Evolutionary conservation across 2,329 filamentous ascomycete genomes (phyloP), one percentile per base, ranked within the genome.

Genomic region (Septoria linicola): DNA sequence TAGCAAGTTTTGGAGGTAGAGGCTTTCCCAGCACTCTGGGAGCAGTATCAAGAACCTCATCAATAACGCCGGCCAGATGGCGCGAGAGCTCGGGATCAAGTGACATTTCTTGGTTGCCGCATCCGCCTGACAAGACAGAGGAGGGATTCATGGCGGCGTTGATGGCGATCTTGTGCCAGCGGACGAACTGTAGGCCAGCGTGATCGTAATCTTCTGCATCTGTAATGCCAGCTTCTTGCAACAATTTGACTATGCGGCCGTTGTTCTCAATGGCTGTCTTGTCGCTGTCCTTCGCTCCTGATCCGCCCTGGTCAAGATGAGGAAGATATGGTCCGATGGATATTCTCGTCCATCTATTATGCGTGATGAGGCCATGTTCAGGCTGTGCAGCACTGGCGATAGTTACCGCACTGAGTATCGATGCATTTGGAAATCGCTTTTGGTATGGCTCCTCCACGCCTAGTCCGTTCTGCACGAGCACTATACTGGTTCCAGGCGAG

Each of bases 131-230:
- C 0, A 89, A 75, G 6, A 88, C 84, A 1, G 84, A 82, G 1
- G 81, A 84, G 0, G 85, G 84, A 70, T 89, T 89, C 78, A 88
- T 86, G 44, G 83, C 81, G 0, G 84, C 83, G 67, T 89, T 89
- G 73, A 89, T 88, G 61, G 83, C 84, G 55, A 88, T 80, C 68
- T 89, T 89, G 68, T 88, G 85, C 85, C 85, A 89, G 19, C 85
- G 76, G 14, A 88, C 80, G 35, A 82, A 78, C 68, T 89, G 86
- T 39, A 89, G 73, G 53, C 82, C 84, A 25, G 82, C 72, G 66
- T 87, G 83, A 40, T 80, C 76, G 60, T 85, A 82, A 6, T 78
- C 72, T 54, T 83, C 80, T 4, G 83, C 82, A 67, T 89, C 85
- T 52, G 77, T 77, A 57, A 89, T 80, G 1, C 79, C 80, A 31